phyloP scores from a whole-genome alignment of 2,329 filamentous ascomycete genomes.

The Colletotrichum simmondsii region DNA sequence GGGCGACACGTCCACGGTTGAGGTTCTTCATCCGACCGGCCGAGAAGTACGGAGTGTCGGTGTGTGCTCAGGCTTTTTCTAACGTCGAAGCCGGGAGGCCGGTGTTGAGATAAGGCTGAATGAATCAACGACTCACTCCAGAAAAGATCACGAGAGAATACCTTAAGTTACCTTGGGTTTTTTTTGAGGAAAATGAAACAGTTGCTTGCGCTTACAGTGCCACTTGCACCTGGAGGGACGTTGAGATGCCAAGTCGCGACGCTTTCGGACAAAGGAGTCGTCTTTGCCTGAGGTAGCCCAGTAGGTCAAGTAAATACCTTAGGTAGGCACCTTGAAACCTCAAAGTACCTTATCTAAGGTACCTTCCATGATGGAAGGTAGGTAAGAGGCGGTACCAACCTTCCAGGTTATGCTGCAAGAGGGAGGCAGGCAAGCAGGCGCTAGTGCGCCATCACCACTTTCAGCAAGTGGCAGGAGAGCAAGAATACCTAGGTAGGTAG shows the following conservation, averaged over 20 bases:
- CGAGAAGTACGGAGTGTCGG: background rate
- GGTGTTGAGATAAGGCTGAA: background rate
- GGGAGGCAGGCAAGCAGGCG: background rate
- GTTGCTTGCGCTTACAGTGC: background rate
- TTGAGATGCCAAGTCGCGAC: background rate
- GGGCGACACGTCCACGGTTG: background rate
- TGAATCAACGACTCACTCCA: background rate
- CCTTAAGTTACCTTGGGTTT: too few species aligned
- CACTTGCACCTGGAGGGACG: background rate
- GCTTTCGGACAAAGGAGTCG: background rate
- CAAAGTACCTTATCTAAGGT: too few species aligned
- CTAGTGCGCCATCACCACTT: background rate
- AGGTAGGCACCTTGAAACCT: too few species aligned
- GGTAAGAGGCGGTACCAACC: too few species aligned
- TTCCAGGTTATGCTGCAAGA: too few species aligned
- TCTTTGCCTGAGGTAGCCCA: background rate
- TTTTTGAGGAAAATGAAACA: background rate
- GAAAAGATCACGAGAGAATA: background rate
- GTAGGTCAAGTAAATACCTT: background rate
- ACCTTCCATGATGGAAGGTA: too few species aligned
- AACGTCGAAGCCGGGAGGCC: background rate
- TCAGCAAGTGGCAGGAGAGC: background rate
- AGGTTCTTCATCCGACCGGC: background rate
- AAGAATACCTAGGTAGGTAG: background rate
- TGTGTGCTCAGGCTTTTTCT: background rate